phyloP scores from a whole-genome alignment of 2,329 filamentous ascomycete genomes.

The Claviceps paspali region DNA sequence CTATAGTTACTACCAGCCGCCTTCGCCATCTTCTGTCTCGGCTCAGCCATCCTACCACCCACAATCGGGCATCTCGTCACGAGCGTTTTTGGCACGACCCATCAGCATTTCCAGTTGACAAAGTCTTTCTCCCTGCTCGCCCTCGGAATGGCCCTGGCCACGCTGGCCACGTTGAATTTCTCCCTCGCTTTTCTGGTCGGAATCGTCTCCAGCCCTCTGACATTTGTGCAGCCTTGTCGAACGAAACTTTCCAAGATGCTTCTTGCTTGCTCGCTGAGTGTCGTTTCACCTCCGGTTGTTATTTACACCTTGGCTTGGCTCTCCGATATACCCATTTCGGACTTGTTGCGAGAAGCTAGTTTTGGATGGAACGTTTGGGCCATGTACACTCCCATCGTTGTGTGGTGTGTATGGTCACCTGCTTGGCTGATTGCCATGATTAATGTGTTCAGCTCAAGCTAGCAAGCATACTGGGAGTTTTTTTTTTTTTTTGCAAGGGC shows the following conservation, averaged over 20 bases:
- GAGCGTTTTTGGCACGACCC: constrained; percentile 34
- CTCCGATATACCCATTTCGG: constrained; percentile 28
- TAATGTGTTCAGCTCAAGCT: constrained; percentile 30
- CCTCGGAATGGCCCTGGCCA: constrained; percentile 79
- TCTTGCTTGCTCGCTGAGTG: constrained; percentile 36
- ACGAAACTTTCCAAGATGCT: constrained; percentile 24
- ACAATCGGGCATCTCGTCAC: constrained; percentile 40
- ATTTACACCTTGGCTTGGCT: constrained; percentile 29
- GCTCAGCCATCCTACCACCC: constrained; percentile 42
- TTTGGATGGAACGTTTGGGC: constrained; percentile 85
- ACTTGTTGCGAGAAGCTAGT: constrained; percentile 55
- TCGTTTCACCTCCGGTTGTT: constrained; percentile 47
- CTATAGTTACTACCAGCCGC: constrained; percentile 39
- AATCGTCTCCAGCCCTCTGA: constrained; percentile 60
- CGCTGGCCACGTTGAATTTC: constrained; percentile 92
- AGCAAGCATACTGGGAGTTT: too few species aligned
- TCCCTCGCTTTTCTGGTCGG: constrained; percentile 76
- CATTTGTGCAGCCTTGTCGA: constrained; percentile 47
- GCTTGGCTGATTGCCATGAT: constrained; percentile 61
- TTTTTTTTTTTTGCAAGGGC: too few species aligned
- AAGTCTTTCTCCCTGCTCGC: constrained; percentile 88
- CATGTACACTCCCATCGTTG: constrained; percentile 72
- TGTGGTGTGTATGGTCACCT: constrained; percentile 96
- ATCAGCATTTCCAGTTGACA: constrained; percentile 61
- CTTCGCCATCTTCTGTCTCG: constrained; percentile 41